These are phyloP conservation scores for Cercospora sp. DNA, from an alignment of 2,329 filamentous ascomycete genomes.

Conservation along the genomic window DNA sequence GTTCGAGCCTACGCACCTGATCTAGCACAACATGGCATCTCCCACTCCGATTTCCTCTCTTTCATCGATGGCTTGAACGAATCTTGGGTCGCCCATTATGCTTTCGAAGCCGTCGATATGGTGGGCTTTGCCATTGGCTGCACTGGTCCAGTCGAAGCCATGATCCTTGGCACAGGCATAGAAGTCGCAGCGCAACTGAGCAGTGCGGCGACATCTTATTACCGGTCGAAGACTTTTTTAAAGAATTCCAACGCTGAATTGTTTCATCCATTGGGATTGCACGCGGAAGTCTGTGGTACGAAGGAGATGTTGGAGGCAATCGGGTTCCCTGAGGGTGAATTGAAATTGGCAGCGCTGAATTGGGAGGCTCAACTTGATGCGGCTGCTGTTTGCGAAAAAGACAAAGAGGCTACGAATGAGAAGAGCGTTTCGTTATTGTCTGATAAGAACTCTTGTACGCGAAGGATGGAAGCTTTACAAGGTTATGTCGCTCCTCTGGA, in stretches of 20 bases:
- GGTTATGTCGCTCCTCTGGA: constrained; percentile 29
- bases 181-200: constrained; percentile 23
- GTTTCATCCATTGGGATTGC: constrained; percentile 15
- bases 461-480: constrained; percentile 26
- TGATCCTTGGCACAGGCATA: constrained; percentile 27
- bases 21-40: constrained; percentile 7
- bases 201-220: constrained; percentile 17
- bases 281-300: not conserved
- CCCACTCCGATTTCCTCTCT: constrained; percentile 28
- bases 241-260: constrained; percentile 13
- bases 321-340: not conserved
- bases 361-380: not conserved
- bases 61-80: constrained; percentile 37
- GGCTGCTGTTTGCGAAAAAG: too few relatives aligned
- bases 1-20: constrained; percentile 15
- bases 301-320: constrained; percentile 19
- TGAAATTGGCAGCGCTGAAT: constrained; percentile 4
- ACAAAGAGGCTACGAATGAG: too few relatives aligned
- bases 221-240: constrained; percentile 12
- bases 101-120: constrained; percentile 31
- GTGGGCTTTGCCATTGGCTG: constrained; percentile 28
- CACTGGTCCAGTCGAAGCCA: constrained; percentile 27
- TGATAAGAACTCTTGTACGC: constrained; percentile 26
- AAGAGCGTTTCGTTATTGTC: not conserved
- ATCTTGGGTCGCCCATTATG: constrained; percentile 33